A percentile compares a stretch with the other conserved stretches of the same genome.
phyloP scores from a whole-genome alignment of 2,329 filamentous ascomycete species.

The Pseudohalonectria lignicola region DNA sequence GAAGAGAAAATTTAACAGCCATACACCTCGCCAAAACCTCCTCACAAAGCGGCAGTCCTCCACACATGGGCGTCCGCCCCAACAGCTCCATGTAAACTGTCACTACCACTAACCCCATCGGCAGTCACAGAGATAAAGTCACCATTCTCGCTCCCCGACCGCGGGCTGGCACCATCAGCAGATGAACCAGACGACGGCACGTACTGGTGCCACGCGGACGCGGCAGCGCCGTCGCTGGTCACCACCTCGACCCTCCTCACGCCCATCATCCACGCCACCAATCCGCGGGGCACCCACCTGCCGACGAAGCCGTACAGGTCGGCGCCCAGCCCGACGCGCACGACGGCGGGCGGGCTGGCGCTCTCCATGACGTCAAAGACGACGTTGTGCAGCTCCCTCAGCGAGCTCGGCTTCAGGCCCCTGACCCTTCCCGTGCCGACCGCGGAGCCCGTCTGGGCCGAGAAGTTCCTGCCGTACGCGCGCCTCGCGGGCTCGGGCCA shows the following conservation, averaged over 20 bases:
- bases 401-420: slow-evolving; percentile 56
- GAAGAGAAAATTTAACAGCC: no score
- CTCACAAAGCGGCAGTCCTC: not conserved
- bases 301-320: slow-evolving; percentile 79
- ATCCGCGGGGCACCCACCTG: slow-evolving; percentile 59
- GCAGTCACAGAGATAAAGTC: slow-evolving; percentile 3
- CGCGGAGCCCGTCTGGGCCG: slow-evolving; percentile 40
- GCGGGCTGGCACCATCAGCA: slow-evolving; percentile 11
- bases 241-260: slow-evolving; percentile 51
- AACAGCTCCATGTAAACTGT: no score
- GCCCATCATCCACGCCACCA: slow-evolving; percentile 94
- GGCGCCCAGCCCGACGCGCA: slow-evolving; percentile 77
- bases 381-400: slow-evolving; percentile 72
- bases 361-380: slow-evolving; percentile 83
- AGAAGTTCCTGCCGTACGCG: slow-evolving; percentile 53
- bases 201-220: no score
- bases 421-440: slow-evolving; percentile 41
- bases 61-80: not conserved
- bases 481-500: slow-evolving; percentile 53
- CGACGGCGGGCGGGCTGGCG: slow-evolving; percentile 39
- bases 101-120: no score
- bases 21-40: no score
- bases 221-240: slow-evolving; percentile 22
- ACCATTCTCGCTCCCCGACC: slow-evolving; percentile 12
- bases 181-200: slow-evolving; percentile 20